phyloP scores from a whole-genome alignment of 192 early-diverging fungal genomes.

The Paraglomus brasilianum region DNA sequence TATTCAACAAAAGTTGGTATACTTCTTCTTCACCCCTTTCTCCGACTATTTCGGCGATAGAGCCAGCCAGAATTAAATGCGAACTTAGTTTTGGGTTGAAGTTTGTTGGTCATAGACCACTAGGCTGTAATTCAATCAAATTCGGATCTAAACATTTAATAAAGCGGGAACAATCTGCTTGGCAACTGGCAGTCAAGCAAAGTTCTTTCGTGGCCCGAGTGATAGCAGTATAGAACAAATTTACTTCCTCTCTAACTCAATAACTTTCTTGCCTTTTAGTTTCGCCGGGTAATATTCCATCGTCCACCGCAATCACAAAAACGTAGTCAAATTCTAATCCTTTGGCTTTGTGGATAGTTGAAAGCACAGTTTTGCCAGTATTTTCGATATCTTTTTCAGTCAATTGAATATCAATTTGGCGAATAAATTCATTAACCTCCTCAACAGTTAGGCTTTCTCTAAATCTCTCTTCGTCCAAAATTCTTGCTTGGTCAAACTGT shows the following conservation, averaged over 20 bases:
- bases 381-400: conserved; percentile 5
- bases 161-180: conserved; percentile 7
- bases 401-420: conserved; percentile 11
- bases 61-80: background rate
- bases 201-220: conserved; percentile 13
- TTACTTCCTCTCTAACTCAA: conserved; percentile 10
- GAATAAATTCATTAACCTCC: conserved; percentile 12
- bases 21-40: conserved; percentile 2
- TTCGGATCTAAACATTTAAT: conserved; percentile 2
- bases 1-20: conserved; percentile 1
- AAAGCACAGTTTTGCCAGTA: conserved; percentile 12
- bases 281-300: conserved; percentile 15
- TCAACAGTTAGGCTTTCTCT: background rate
- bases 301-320: conserved; percentile 7
- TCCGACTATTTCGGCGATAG: background rate
- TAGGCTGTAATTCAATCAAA: conserved; percentile 7
- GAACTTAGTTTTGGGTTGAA: background rate
- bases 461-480: background rate
- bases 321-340: conserved; percentile 16
- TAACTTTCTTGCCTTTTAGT: background rate
- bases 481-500: conserved; percentile 5
- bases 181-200: background rate
- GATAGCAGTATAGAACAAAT: conserved; percentile 16
- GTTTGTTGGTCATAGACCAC: background rate
- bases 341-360: conserved; percentile 16